These are phyloP conservation scores for Diospyros kaki DNA, from an alignment of 148 eudicot species.

Conservation along the genomic window DNA sequence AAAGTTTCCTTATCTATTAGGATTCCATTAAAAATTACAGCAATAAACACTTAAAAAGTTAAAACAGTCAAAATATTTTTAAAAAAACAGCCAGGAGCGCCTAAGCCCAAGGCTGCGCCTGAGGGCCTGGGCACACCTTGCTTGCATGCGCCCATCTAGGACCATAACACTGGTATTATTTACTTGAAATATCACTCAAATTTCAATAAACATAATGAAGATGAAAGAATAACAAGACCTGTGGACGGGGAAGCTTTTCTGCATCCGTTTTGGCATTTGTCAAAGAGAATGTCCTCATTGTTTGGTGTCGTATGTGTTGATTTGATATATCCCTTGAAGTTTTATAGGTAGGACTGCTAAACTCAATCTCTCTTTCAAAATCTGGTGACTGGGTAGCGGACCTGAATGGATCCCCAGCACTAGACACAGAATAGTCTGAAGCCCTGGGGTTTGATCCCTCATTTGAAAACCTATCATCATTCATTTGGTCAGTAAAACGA, in stretches of 20 bases:
- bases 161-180: background rate
- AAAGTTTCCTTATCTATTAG: no score
- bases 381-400: constrained; percentile 63
- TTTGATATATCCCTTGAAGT: constrained; percentile 32
- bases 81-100: no score
- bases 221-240: constrained; percentile 35
- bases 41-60: no score
- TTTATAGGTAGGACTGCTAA: constrained; percentile 49
- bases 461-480: constrained; percentile 27
- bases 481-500: constrained; percentile 16
- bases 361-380: constrained; percentile 46
- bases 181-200: no score
- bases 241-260: constrained; percentile 38
- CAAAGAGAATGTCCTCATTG: no score
- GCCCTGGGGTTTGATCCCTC: constrained; percentile 61
- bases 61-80: no score
- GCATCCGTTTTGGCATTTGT: constrained; percentile 16
- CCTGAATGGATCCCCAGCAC: constrained; percentile 65
- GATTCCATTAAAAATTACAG: no score
- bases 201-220: background rate
- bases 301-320: constrained; percentile 11
- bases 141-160: no score
- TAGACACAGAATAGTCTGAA: constrained; percentile 70
- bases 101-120: no score
- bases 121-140: no score